Conservation (phyloP, 805 yeast genomes). For the Cyberlindnera japonica region DNA sequence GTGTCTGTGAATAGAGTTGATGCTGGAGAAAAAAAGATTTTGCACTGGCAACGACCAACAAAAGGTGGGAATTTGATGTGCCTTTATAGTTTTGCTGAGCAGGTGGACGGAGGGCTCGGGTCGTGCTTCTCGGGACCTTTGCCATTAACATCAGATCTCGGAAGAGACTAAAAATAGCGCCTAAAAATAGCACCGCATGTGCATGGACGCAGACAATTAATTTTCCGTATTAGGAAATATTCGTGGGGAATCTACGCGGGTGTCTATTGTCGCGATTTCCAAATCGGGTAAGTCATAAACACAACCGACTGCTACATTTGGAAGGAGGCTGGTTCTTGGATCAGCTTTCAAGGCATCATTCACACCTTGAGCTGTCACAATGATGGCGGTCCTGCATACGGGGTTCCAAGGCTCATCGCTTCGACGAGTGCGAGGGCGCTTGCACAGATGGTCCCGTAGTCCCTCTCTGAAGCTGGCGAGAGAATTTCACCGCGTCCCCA, state of each 20-base stretch:
- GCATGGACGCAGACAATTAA: constrained; percentile 3
- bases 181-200: constrained; percentile 7
- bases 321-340: constrained; percentile 19
- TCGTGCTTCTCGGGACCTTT: neutral
- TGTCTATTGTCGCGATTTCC: neutral
- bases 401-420: no score
- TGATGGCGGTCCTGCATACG: no score
- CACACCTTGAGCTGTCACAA: no score
- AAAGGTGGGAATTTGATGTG: neutral
- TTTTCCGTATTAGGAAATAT: constrained; percentile 5
- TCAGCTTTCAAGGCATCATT: constrained; percentile 1
- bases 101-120: neutral
- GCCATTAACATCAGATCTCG: constrained; percentile 4
- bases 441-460: no score
- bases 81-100: constrained; percentile 9
- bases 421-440: no score
- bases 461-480: no score
- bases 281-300: constrained; percentile 9
- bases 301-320: constrained; percentile 9
- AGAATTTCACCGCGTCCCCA: no score
- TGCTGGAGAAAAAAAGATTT: neutral
- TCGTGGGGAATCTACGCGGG: constrained; percentile 3
- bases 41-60: neutral
- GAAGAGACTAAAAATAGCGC: constrained; percentile 5
- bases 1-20: constrained; percentile 10